These are phyloP conservation scores for Neopestalotiopsis clavispora DNA, from an alignment of 2,329 filamentous ascomycete genomes.

Conservation along the genomic window DNA sequence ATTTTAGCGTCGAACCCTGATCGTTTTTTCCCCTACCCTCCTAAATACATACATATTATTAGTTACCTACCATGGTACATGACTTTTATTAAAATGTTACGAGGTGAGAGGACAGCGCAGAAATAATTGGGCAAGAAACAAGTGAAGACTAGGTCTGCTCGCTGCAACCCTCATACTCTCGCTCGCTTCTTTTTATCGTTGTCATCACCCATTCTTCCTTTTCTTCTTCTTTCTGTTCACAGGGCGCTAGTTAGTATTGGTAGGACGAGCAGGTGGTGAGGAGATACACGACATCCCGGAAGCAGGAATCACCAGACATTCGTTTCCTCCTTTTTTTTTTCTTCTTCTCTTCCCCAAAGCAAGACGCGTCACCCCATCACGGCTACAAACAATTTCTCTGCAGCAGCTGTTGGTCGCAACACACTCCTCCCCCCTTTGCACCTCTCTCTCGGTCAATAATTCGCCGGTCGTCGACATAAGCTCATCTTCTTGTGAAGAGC, in stretches of 20 bases:
- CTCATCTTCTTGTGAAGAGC: not conserved
- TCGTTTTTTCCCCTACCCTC: not conserved
- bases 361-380: constrained; percentile 1
- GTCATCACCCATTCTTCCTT: not conserved
- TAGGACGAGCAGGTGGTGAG: not conserved
- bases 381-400: not conserved
- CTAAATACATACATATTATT: not conserved
- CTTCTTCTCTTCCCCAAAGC: not conserved
- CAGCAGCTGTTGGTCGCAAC: not conserved
- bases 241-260: not conserved
- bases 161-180: constrained; percentile 1
- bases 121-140: not conserved
- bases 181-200: not conserved
- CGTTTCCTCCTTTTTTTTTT: not conserved
- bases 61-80: not conserved
- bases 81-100: not conserved
- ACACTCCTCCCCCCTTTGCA: not conserved
- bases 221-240: not conserved
- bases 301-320: not conserved
- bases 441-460: not conserved
- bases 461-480: not conserved
- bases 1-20: constrained; percentile 11
- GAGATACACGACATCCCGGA: not conserved
- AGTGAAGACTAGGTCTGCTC: not conserved
- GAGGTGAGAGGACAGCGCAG: not conserved